Evolutionary conservation across 768 basidiomycete species (phyloP), one percentile per base, ranked within the genome.

Genomic region (Tephrocybe sp.): DNA sequence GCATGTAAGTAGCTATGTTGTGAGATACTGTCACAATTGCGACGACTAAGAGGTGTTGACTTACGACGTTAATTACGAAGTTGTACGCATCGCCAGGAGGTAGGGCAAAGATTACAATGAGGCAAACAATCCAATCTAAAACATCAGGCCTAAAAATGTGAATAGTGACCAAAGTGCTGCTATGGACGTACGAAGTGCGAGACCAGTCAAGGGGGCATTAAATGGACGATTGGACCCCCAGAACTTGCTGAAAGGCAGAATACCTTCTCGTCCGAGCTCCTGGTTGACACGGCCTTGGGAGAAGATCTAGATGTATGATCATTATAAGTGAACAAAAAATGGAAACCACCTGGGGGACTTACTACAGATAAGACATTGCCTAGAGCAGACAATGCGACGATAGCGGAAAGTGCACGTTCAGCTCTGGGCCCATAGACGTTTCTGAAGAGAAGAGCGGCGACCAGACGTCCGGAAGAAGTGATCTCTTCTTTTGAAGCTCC

Each of bases 401-500:
- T 49, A 3, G 53, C 48, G 15, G 56, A 55, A 18, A 60, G 48
- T n/a, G 60, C 70, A 1, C 77, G 69, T 58, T 82, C 79, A 1
- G 84, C 77, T 3, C 65, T 65, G 1, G 69, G 68, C 0, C 86
- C 86, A 56, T 76, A 88, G 3, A 88, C 71, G 57, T 84, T 84
- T 41, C 79, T 73, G 65, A 90, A 88, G 60, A 86, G 78, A 15
- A 87, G 61, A 0, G 85, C 81, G 5, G 84, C 85, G 4, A 84
- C 79, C n/a, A 84, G 75, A 12, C 77, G 73, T 3, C 83, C 81
- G 2, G 80, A 80, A 11, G 67, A 65, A 0, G 77, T 65, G 51
- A 90, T 88, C n/a, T 87, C 83, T n/a, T 75, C 69, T 55, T 83
- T 85, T 4, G 81, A 78, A 10, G 85, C 83, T 21, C 77, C 85